Evolutionary conservation across 805 yeast species (phyloP).

Genomic region (Ogataea siamensis): DNA sequence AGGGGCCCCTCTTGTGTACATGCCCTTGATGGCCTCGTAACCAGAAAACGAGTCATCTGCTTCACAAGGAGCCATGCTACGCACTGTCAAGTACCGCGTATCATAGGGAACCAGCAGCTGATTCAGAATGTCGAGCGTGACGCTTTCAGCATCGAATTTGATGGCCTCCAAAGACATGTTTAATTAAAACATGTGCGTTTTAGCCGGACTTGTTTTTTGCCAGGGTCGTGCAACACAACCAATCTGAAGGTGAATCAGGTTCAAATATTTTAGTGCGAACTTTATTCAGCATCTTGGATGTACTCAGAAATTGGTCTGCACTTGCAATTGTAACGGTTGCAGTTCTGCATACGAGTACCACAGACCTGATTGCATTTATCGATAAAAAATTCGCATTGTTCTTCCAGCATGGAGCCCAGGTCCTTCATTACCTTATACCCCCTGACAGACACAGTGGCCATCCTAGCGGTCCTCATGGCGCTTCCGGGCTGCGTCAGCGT

Average conservation of each 20-base stretch:
- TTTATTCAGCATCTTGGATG: slow-evolving; percentile 5
- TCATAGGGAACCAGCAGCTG: slow-evolving; percentile 82
- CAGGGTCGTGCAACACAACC: slow-evolving; percentile 4
- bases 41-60: slow-evolving; percentile 65
- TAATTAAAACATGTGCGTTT: background rate
- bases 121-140: slow-evolving; percentile 63
- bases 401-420: slow-evolving; percentile 45
- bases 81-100: slow-evolving; percentile 62
- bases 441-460: slow-evolving; percentile 30
- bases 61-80: slow-evolving; percentile 54
- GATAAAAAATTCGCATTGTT: background rate
- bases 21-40: slow-evolving; percentile 73
- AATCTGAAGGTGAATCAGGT: background rate
- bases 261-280: slow-evolving; percentile 1
- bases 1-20: slow-evolving; percentile 98
- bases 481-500: slow-evolving; percentile 32
- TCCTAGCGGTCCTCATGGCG: slow-evolving; percentile 26
- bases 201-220: slow-evolving; percentile 1
- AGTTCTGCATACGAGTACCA: background rate
- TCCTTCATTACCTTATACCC: slow-evolving; percentile 25
- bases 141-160: slow-evolving; percentile 48
- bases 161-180: slow-evolving; percentile 59
- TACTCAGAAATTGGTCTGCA: background rate
- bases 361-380: slow-evolving; percentile 2
- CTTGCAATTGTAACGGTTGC: slow-evolving; percentile 6